Percentiles rank a stretch among this genome's conserved stretches.
Conservation (phyloP, 2,329 filamentous ascomycete species). For the Claviceps lovelessii region DNA sequence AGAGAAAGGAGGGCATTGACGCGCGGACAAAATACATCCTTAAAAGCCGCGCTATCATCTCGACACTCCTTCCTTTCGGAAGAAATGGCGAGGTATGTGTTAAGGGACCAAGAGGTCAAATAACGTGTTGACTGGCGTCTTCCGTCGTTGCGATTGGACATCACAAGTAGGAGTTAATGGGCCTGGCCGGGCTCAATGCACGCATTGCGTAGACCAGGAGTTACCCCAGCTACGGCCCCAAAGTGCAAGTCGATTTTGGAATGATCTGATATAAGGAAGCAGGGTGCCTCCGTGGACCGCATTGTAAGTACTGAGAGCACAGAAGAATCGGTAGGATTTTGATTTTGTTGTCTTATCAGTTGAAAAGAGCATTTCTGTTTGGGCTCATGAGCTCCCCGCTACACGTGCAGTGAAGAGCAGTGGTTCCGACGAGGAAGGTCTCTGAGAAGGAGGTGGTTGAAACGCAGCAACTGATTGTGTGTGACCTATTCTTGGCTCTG, state of each 20-base stretch:
- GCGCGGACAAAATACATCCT: slow-evolving; percentile 88
- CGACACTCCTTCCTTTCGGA: slow-evolving; percentile 24
- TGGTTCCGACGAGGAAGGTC: slow-evolving; percentile 32
- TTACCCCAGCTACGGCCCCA: slow-evolving; percentile 21
- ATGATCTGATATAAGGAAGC: slow-evolving; percentile 5
- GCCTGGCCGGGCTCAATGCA: slow-evolving; percentile 38
- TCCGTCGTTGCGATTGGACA: slow-evolving; percentile 22
- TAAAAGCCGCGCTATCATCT: slow-evolving; percentile 73
- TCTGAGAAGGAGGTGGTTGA: slow-evolving; percentile 15
- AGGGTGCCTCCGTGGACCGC: slow-evolving; percentile 3
- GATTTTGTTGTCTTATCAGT: slow-evolving; percentile 17
- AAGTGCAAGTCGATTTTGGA: slow-evolving; percentile 18
- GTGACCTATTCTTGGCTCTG: slow-evolving; percentile 32
- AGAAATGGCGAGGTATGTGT: slow-evolving; percentile 30
- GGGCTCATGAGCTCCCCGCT: slow-evolving; percentile 27
- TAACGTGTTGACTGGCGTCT: slow-evolving; percentile 34
- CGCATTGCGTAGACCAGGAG: slow-evolving; percentile 26
- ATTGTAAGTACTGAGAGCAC: slow-evolving; percentile 28
- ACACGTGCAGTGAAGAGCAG: slow-evolving; percentile 14
- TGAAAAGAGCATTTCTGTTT: slow-evolving; percentile 28
- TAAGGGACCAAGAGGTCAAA: slow-evolving; percentile 13
- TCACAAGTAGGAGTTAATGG: slow-evolving; percentile 39
- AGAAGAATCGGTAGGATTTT: slow-evolving; percentile 20
- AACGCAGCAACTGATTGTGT: slow-evolving; percentile 31
- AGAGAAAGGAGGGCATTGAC: slow-evolving; percentile 45